These are phyloP conservation scores for Microthyrium microscopicum DNA, from an alignment of 2,329 filamentous ascomycete genomes.

Conservation along the genomic window DNA sequence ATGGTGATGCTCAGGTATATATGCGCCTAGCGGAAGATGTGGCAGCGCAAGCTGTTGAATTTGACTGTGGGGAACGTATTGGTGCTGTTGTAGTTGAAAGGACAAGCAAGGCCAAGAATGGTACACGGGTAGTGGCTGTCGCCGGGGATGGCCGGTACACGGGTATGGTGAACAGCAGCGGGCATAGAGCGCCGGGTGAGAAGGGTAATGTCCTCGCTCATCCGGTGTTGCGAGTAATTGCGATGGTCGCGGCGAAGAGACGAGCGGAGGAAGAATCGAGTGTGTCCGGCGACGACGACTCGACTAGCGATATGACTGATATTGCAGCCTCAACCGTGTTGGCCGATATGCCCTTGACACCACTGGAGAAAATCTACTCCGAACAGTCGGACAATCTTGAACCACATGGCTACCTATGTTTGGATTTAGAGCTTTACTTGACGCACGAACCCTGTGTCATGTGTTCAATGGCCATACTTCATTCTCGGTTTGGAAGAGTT, in stretches of 20 bases:
- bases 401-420: slow-evolving; percentile 79
- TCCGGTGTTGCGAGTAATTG: slow-evolving; percentile 61
- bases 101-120: slow-evolving; percentile 18
- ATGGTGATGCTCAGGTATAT: slow-evolving; percentile 35
- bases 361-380: slow-evolving; percentile 47
- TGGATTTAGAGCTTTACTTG: slow-evolving; percentile 81
- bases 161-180: slow-evolving; percentile 17
- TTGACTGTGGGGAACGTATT: slow-evolving; percentile 40
- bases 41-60: no score
- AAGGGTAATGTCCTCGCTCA: slow-evolving; percentile 64
- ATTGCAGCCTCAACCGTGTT: no score
- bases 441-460: slow-evolving; percentile 94
- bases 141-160: slow-evolving; percentile 63
- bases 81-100: slow-evolving; percentile 57
- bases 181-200: slow-evolving; percentile 17
- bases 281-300: no score
- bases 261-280: slow-evolving; percentile 16
- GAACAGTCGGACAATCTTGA: slow-evolving; percentile 33
- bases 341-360: slow-evolving; percentile 50
- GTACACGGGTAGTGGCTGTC: slow-evolving; percentile 52
- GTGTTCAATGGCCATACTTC: slow-evolving; percentile 91
- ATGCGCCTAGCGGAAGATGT: slow-evolving; percentile 50
- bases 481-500: slow-evolving; percentile 78
- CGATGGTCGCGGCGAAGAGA: slow-evolving; percentile 54
- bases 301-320: no score